Percentiles rank a stretch among this genome's conserved stretches.
These are phyloP conservation scores for Candida quercuum DNA, from an alignment of 805 yeast genomes.

Conservation along the genomic window DNA sequence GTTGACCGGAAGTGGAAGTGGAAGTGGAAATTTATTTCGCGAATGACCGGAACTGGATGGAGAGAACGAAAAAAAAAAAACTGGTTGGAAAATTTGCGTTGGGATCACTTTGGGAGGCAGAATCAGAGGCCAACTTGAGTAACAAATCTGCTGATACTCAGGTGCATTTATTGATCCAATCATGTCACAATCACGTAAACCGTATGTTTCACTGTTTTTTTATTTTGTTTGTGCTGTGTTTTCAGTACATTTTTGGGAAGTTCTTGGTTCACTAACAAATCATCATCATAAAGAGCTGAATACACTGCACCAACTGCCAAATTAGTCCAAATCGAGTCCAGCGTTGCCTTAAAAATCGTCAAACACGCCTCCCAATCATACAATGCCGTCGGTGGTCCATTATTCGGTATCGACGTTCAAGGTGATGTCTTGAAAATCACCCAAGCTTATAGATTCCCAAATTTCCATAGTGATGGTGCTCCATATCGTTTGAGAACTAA, in stretches of 20 bases:
- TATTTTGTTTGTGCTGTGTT: background rate
- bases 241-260: background rate
- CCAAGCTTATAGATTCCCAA: conserved; percentile 65
- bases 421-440: conserved; percentile 40
- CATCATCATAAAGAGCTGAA: conserved; percentile 7
- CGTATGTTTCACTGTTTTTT: background rate
- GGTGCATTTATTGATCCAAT: background rate
- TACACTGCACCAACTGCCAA: conserved; percentile 16
- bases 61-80: background rate
- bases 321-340: conserved; percentile 20
- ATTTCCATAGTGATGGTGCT: conserved; percentile 51
- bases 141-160: background rate
- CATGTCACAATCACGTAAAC: background rate
- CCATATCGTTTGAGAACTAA: conserved; percentile 59
- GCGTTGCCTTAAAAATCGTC: conserved; percentile 50
- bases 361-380: conserved; percentile 67
- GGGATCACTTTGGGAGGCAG: too few relatives aligned
- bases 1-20: too few relatives aligned
- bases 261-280: too few relatives aligned
- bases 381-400: conserved; percentile 59
- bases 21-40: too few relatives aligned
- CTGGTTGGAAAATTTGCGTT: too few relatives aligned
- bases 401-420: conserved; percentile 67
- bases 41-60: background rate
- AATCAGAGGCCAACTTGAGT: too few relatives aligned